Conservation (phyloP, 306 rosid genomes). For the Delonix regia region DNA sequence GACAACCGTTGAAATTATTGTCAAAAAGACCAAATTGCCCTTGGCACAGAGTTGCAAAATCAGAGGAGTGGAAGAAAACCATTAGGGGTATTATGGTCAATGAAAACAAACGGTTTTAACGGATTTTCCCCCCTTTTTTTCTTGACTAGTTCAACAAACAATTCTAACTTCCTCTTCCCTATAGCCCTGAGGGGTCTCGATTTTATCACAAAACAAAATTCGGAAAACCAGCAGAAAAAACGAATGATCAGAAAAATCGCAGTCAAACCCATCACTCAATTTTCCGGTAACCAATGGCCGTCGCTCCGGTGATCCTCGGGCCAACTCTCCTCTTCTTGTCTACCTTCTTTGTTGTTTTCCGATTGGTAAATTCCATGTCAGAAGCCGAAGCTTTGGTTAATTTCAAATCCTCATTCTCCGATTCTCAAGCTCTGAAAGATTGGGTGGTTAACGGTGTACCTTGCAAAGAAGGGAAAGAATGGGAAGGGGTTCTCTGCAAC, state of each 20-base stretch:
- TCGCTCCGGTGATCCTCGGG: conserved; percentile 38
- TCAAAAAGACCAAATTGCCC: neutral
- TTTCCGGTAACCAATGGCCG: conserved; percentile 57
- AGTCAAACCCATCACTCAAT: neutral
- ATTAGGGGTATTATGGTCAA: neutral
- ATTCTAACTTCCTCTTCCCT: neutral
- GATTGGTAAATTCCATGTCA: conserved; percentile 40
- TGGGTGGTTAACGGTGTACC: conserved; percentile 57
- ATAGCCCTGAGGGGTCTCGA: conserved; percentile 27
- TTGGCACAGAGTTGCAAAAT: neutral
- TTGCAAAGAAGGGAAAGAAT: conserved; percentile 39
- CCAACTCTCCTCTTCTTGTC: conserved; percentile 32
- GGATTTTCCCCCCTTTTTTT: neutral
- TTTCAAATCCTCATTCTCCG: conserved; percentile 55
- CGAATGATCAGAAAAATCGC: conserved; percentile 27
- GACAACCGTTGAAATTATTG: no score
- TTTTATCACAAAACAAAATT: neutral
- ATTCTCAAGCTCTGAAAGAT: conserved; percentile 37
- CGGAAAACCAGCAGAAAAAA: conserved; percentile 30
- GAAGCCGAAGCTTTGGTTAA: conserved; percentile 65
- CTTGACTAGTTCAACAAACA: neutral
- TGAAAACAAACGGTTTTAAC: conserved; percentile 14
- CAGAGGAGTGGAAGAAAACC: neutral
- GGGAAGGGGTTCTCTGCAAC: conserved; percentile 61
- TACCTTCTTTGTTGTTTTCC: conserved; percentile 10